Base-by-base conservation (phyloP, 768 basidiomycete species). In the Polyporus arcularius region DNA sequence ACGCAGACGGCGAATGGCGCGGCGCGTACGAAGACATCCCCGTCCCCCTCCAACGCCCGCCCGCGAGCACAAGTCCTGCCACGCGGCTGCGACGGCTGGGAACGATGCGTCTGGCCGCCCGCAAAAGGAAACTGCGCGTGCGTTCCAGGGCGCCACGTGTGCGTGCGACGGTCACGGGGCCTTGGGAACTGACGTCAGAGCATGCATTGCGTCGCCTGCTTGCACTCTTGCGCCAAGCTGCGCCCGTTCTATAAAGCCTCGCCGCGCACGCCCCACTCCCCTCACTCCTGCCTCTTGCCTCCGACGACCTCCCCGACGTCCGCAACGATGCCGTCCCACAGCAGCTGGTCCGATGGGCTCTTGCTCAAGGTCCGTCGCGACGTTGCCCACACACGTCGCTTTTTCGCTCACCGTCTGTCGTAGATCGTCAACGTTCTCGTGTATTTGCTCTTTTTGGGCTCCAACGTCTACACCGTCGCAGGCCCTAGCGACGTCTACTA, bases 391-490 rank as follows among this genome's bases (percentile, higher is more conserved):
- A 26, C 5, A 26, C 39, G 12, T 47, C n/a, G 7, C 12, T 2
- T 12, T 12, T 14, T 1, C 16, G 30, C 56, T 67, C 38, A 60
- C 41, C n/a, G 6, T n/a, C 38, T 35, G 26, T 38, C 4, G 28
- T 7, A 88, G 86, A 78, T 96, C 68, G 75, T 85, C 63, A 97
- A 97, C 75, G 80, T 96, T 58, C 57, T 94, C 56, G 87, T 90
- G 49, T 96, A 92, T 72, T 82, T 93, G 70, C 71, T 90, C 61
- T 94, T 96, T 76, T 79, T 96, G n/a, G 94, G 92, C 35, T 90
- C 89, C 41, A 96, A 96, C 75, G 81, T 95, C 58, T 96, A 93
- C 80, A 89, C 88, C 54, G 82, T 94, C 62, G 87, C 92, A 6
- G 82, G 85, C 2, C 92, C 92, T 0, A 81, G 83, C 43, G 86